Evolutionary conservation across 2,329 filamentous ascomycete species (phyloP).

Genomic region (Diplodia intermedia): DNA sequence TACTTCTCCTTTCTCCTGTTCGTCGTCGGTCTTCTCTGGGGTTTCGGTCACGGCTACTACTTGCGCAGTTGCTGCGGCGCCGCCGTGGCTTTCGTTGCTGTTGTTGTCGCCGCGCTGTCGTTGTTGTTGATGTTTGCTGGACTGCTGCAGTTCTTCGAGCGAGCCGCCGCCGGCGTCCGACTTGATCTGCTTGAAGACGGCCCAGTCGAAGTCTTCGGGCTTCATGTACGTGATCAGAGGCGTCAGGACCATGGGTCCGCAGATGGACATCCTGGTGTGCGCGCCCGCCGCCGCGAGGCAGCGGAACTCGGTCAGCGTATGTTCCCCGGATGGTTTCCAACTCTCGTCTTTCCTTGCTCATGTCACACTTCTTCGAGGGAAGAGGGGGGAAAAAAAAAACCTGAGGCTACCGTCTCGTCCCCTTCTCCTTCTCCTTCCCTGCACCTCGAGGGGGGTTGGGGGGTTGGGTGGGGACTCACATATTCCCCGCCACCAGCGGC

Average conservation of each 20-base stretch:
- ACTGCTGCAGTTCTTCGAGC: constrained; percentile 19
- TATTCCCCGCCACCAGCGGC: constrained; percentile 37
- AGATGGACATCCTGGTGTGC: constrained; percentile 22
- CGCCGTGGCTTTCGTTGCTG: constrained; percentile 9
- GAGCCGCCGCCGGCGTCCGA: constrained; percentile 26
- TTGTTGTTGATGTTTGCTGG: no score
- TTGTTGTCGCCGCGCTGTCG: no score
- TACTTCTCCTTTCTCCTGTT: background rate
- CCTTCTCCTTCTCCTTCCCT: no score
- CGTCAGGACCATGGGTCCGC: constrained; percentile 28
- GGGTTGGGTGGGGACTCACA: constrained; percentile 16
- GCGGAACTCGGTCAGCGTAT: no score
- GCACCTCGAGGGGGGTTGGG: no score
- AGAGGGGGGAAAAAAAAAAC: no score
- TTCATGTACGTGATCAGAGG: constrained; percentile 53
- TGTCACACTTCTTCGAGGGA: background rate
- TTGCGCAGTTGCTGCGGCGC: background rate
- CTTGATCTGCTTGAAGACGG: constrained; percentile 42
- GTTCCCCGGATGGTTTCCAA: no score
- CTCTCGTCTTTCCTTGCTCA: background rate
- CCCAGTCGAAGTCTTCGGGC: constrained; percentile 54
- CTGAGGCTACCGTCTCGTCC: no score
- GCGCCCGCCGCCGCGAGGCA: no score
- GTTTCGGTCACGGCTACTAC: background rate
- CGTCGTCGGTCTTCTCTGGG: background rate